phyloP scores from a whole-genome alignment of 2,329 filamentous ascomycete species.

The Xylariaceae sp. region DNA sequence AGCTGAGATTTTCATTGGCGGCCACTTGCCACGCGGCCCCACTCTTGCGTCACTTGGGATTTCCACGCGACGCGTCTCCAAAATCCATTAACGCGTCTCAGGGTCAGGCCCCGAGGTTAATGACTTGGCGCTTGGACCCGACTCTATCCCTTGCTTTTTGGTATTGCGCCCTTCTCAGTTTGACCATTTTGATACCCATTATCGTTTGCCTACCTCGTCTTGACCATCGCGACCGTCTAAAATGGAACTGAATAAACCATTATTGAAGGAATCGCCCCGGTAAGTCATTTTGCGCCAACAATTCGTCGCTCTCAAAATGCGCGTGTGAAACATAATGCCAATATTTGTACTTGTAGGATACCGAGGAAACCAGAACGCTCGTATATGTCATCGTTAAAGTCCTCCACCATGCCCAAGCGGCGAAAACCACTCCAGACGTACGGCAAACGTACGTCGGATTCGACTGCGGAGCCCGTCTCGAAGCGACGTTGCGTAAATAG shows the following conservation, averaged over 20 bases:
- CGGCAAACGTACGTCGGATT: conserved; percentile 31
- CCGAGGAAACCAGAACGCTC: conserved; percentile 19
- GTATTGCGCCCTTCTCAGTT: neutral
- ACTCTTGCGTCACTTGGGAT: conserved; percentile 16
- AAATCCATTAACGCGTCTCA: conserved; percentile 17
- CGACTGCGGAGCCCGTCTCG: conserved; percentile 17
- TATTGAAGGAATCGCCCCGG: conserved; percentile 12
- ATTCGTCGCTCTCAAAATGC: neutral
- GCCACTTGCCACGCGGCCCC: conserved; percentile 13
- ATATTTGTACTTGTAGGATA: conserved; percentile 11
- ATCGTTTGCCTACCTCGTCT: neutral
- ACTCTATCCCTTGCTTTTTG: neutral
- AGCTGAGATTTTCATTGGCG: neutral
- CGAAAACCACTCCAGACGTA: conserved; percentile 36
- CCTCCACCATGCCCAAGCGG: conserved; percentile 14
- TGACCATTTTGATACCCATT: neutral
- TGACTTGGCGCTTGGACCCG: conserved; percentile 5
- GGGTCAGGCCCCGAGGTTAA: too few relatives aligned
- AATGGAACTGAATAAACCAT: conserved; percentile 12
- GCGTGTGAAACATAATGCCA: neutral
- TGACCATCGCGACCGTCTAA: neutral
- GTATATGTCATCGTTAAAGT: conserved; percentile 18
- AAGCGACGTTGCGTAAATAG: conserved; percentile 26
- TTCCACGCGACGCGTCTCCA: conserved; percentile 20
- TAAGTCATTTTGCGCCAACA: conserved; percentile 3